These are phyloP conservation scores for Panaeolus cyanescens DNA, from an alignment of 768 basidiomycete genomes.

Conservation along the genomic window DNA sequence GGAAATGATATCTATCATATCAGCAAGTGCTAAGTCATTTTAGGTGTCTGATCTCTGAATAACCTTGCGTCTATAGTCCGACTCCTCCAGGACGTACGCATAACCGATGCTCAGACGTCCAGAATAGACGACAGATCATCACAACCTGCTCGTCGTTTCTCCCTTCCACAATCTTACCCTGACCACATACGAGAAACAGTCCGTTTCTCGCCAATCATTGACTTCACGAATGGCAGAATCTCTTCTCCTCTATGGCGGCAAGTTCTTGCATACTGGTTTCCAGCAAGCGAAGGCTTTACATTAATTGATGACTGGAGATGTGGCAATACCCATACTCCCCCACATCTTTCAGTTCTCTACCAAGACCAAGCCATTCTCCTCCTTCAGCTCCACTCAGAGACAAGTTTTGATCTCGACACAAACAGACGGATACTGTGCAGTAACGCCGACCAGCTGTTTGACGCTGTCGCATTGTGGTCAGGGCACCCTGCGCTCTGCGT, in stretches of 20 bases:
- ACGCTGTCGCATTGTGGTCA: slow-evolving; percentile 14
- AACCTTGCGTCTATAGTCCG: background rate
- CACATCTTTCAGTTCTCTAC: slow-evolving; percentile 4
- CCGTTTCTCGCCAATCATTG: background rate
- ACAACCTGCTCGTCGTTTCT: background rate
- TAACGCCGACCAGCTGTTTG: slow-evolving; percentile 12
- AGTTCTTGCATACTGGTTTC: slow-evolving; percentile 20
- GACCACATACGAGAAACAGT: slow-evolving; percentile 11
- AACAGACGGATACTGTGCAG: slow-evolving; percentile 2
- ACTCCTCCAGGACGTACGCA: background rate
- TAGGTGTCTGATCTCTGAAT: background rate
- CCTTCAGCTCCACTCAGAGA: slow-evolving; percentile 8
- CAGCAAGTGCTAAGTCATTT: background rate
- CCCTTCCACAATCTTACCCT: slow-evolving; percentile 4
- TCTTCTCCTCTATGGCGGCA: slow-evolving; percentile 17
- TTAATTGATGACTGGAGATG: slow-evolving; percentile 13
- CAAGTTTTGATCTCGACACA: background rate
- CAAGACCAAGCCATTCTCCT: slow-evolving; percentile 13
- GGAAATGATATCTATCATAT: background rate
- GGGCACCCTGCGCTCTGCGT: slow-evolving; percentile 14
- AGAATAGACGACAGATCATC: background rate
- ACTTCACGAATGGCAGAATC: background rate
- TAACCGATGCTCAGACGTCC: background rate
- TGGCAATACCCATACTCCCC: background rate
- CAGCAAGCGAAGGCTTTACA: slow-evolving; percentile 11